phyloP scores from a whole-genome alignment of 257 asterid species.

The Nicotiana benthamiana region DNA sequence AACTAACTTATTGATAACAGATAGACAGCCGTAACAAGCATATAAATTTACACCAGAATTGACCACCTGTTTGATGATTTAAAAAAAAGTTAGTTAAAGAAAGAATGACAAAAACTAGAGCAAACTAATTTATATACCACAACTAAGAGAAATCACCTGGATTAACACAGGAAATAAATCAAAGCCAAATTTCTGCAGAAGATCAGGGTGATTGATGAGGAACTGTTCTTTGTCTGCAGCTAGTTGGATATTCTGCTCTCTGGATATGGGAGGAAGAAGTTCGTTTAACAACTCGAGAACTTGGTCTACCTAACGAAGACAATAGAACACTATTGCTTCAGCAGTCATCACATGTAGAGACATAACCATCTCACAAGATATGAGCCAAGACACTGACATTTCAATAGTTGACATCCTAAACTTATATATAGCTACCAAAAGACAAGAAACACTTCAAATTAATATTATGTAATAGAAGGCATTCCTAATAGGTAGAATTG shows the following conservation, averaged over 20 bases:
- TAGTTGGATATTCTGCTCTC: slow-evolving; percentile 38
- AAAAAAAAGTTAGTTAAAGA: slow-evolving; percentile 11
- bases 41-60: slow-evolving; percentile 68
- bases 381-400: not conserved
- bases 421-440: not conserved
- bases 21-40: slow-evolving; percentile 76
- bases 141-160: slow-evolving; percentile 45
- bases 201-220: slow-evolving; percentile 61
- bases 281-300: slow-evolving; percentile 73
- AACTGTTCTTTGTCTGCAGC: slow-evolving; percentile 58
- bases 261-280: slow-evolving; percentile 59
- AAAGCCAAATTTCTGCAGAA: slow-evolving; percentile 64
- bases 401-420: not conserved
- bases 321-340: not conserved
- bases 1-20: slow-evolving; percentile 75
- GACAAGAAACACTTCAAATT: not conserved
- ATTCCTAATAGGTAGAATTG: not conserved
- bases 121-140: slow-evolving; percentile 6
- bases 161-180: slow-evolving; percentile 78
- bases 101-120: not conserved
- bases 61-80: slow-evolving; percentile 61
- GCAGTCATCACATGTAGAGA: not conserved
- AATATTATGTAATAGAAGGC: not conserved
- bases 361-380: not conserved
- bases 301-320: slow-evolving; percentile 52